Conservation (phyloP, 352 stramenopile species). For the Globisporangium cystogenes region DNA sequence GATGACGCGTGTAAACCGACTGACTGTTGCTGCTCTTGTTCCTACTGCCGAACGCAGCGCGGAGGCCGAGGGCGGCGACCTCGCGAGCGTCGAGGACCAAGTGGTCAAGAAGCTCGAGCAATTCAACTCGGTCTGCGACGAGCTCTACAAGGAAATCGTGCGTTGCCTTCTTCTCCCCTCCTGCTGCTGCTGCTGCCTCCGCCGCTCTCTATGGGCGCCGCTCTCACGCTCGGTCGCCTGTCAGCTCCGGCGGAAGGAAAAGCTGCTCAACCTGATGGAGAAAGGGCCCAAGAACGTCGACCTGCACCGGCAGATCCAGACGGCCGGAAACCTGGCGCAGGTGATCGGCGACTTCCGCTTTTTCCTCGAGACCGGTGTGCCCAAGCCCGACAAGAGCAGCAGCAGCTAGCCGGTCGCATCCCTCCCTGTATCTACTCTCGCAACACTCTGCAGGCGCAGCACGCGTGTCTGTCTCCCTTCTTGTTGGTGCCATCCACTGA, state of each 20-base stretch:
- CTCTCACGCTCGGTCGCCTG: neutral
- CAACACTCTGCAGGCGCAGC: no score
- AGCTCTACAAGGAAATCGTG: conserved; percentile 88
- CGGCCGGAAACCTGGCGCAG: conserved; percentile 74
- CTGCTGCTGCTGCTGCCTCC: no score
- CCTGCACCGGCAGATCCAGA: conserved; percentile 83
- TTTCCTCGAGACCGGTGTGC: conserved; percentile 70
- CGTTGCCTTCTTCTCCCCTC: conserved; percentile 11
- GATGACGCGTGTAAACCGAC: no score
- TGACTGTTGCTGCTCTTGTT: no score
- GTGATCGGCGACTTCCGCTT: conserved; percentile 79
- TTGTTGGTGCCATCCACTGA: no score
- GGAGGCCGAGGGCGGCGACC: conserved; percentile 22
- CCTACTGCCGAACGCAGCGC: neutral
- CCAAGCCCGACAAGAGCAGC: conserved; percentile 17
- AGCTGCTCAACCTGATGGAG: conserved; percentile 80
- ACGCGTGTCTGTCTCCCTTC: no score
- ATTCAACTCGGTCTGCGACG: conserved; percentile 86
- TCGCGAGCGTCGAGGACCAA: conserved; percentile 52
- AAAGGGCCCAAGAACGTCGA: conserved; percentile 81
- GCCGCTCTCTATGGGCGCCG: neutral
- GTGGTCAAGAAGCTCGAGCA: conserved; percentile 85
- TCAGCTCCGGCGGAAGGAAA: conserved; percentile 78
- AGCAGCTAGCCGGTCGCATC: neutral
- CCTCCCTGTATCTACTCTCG: neutral